A percentile compares a stretch with the other conserved stretches of the same genome.
Evolutionary conservation across 2,329 filamentous ascomycete genomes (phyloP).

Genomic region (Leptographium wingfieldii): DNA sequence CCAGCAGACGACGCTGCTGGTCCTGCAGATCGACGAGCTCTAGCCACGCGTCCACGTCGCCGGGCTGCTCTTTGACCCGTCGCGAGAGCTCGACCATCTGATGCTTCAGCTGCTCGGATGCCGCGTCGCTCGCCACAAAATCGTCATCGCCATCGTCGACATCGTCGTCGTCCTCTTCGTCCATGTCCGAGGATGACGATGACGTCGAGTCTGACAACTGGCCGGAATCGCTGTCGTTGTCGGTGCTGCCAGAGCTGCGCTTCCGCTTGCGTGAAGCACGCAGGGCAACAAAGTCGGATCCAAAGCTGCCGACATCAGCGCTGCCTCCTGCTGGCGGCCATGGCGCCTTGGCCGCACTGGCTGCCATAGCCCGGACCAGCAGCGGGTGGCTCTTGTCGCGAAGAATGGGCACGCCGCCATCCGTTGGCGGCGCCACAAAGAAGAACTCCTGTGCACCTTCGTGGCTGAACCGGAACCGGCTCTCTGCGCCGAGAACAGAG

Average conservation of each 20-base stretch:
- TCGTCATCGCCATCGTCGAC: conserved; percentile 17
- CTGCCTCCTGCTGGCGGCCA: background rate
- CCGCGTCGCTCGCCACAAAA: conserved; percentile 8
- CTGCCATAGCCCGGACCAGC: conserved; percentile 24
- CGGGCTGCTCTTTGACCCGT: conserved; percentile 50
- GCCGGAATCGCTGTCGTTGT: background rate
- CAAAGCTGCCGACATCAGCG: background rate
- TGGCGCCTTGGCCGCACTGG: background rate
- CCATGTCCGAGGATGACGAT: conserved; percentile 14
- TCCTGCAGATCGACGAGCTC: conserved; percentile 71
- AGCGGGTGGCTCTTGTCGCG: conserved; percentile 30
- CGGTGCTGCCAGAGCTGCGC: conserved; percentile 9
- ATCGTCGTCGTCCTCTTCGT: conserved; percentile 20
- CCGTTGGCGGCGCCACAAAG: conserved; percentile 31
- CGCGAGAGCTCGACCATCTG: conserved; percentile 38
- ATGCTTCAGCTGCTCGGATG: background rate
- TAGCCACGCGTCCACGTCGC: conserved; percentile 62
- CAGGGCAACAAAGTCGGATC: conserved; percentile 37
- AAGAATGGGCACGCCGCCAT: conserved; percentile 27
- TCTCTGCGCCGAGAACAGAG: conserved; percentile 56
- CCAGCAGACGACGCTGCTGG: conserved; percentile 30
- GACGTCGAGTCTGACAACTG: background rate
- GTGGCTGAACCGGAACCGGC: conserved; percentile 52
- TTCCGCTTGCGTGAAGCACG: conserved; percentile 29
- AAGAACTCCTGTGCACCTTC: conserved; percentile 46